Evolutionary conservation across 257 asterid genomes (phyloP).

Genomic region (Schizonepeta tenuifolia): DNA sequence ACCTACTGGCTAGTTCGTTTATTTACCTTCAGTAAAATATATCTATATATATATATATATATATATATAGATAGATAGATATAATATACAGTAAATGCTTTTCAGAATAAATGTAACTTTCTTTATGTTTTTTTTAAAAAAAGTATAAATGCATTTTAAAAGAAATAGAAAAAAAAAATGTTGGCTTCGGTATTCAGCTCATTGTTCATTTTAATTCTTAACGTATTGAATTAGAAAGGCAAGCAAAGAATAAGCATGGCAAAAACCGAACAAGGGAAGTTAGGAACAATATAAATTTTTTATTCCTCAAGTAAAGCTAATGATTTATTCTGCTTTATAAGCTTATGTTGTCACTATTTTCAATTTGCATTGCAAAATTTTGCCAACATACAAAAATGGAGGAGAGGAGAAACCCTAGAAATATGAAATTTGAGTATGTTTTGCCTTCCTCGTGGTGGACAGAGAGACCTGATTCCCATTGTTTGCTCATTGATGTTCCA

Average conservation of each 20-base stretch:
- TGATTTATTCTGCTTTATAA: background rate
- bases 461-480: conserved; percentile 29
- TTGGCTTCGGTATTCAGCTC: background rate
- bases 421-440: conserved; percentile 31
- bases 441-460: conserved; percentile 37
- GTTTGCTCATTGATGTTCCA: conserved; percentile 34
- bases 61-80: too few relatives aligned
- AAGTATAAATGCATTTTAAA: too few relatives aligned
- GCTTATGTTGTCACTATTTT: background rate
- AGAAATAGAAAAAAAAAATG: background rate
- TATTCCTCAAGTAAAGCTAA: background rate
- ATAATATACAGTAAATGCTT: background rate
- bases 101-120: background rate
- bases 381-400: background rate
- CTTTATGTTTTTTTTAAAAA: too few relatives aligned
- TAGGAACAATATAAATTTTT: conserved; percentile 21
- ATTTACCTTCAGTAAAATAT: background rate
- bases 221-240: conserved; percentile 1
- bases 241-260: conserved; percentile 33
- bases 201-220: background rate
- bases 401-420: conserved; percentile 15
- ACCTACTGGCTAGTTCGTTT: too few relatives aligned
- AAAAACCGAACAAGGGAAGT: conserved; percentile 28
- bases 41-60: too few relatives aligned
- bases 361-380: background rate